A percentile compares a stretch with the other conserved stretches of the same genome.
Conservation (phyloP, 768 basidiomycete genomes). For the Phallus indusiatus region DNA sequence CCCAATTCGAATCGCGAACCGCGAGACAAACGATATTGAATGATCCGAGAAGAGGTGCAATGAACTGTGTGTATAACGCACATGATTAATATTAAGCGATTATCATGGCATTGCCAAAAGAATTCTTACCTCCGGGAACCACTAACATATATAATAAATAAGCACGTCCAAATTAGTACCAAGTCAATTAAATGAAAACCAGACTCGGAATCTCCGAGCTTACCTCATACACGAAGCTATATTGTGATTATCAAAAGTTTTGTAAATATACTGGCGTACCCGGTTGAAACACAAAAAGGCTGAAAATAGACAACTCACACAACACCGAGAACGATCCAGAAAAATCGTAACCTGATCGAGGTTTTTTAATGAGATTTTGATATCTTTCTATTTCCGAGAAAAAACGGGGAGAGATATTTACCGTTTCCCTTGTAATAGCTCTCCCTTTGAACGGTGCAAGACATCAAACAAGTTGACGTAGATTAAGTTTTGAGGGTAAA, state of each 20-base stretch:
- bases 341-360: not conserved
- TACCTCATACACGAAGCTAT: not conserved
- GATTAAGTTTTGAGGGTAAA: not conserved
- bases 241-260: not conserved
- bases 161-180: not conserved
- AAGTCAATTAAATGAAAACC: not conserved
- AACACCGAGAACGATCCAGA: not conserved
- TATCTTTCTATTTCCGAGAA: not conserved
- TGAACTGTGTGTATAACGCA: not conserved
- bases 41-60: not conserved
- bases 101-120: not conserved
- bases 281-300: not conserved
- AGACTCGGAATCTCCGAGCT: not conserved
- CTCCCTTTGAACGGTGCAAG: not conserved
- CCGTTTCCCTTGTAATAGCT: not conserved
- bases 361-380: not conserved
- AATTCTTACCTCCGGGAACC: not conserved
- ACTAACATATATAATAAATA: no score
- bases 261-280: not conserved
- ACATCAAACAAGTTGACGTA: not conserved
- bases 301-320: not conserved
- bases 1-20: not conserved
- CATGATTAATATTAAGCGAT: not conserved
- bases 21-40: conserved; percentile 1
- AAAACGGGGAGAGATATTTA: not conserved